phyloP scores from a whole-genome alignment of 257 asterid genomes.

The Penstemon davidsonii region DNA sequence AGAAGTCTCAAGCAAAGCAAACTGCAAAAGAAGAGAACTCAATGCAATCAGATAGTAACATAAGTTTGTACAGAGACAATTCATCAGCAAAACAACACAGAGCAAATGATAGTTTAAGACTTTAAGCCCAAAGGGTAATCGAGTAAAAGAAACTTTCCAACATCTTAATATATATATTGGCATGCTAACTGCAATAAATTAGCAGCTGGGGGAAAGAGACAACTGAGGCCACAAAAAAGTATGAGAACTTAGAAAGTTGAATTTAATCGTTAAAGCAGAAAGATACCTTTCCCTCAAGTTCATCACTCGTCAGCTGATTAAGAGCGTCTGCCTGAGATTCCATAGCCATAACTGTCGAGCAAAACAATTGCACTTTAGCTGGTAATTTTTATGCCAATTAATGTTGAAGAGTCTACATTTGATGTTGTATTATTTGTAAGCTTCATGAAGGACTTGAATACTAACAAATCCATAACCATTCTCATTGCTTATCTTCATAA shows the following conservation, averaged over 20 bases:
- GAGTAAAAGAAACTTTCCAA: no score
- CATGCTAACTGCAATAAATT: background rate
- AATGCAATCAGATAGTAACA: no score
- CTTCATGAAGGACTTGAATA: slow-evolving; percentile 2
- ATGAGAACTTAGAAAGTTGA: background rate
- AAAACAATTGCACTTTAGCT: background rate
- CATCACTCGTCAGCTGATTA: slow-evolving; percentile 74
- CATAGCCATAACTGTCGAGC: slow-evolving; percentile 74
- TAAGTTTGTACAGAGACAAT: no score
- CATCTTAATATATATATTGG: background rate
- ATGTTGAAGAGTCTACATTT: background rate
- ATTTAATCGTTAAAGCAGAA: background rate
- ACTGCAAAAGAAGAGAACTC: slow-evolving; percentile 41
- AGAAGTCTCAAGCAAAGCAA: slow-evolving; percentile 81
- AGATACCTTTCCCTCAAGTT: slow-evolving; percentile 92
- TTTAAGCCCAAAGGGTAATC: no score
- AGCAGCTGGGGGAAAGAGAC: background rate
- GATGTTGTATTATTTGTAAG: background rate
- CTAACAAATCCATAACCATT: background rate
- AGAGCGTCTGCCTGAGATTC: slow-evolving; percentile 95
- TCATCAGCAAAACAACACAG: no score
- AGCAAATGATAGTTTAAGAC: no score
- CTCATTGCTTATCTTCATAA: background rate
- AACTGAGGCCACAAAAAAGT: background rate
- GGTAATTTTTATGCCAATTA: slow-evolving; percentile 21